Conservation (phyloP, 2,329 filamentous ascomycete genomes). For the Alternaria gansuensis region DNA sequence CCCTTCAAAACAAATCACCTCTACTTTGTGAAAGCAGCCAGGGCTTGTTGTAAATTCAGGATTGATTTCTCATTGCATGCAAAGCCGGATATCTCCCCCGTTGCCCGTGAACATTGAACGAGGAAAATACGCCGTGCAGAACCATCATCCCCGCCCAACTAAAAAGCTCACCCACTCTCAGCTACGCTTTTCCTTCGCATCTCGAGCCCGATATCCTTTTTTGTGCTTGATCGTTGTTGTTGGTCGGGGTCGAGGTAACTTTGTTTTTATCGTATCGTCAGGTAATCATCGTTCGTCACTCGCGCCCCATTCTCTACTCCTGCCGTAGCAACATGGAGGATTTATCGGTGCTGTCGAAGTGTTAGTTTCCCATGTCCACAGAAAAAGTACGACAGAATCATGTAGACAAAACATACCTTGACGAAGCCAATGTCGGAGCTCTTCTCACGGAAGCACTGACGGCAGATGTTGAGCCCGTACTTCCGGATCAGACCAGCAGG, state of each 20-base stretch:
- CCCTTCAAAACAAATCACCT: background rate
- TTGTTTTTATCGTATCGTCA: slow-evolving; percentile 34
- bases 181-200: slow-evolving; percentile 4
- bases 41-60: slow-evolving; percentile 30
- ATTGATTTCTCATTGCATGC: slow-evolving; percentile 39
- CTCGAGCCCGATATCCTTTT: slow-evolving; percentile 5
- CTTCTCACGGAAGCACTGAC: slow-evolving; percentile 77
- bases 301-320: slow-evolving; percentile 40
- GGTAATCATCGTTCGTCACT: slow-evolving; percentile 44
- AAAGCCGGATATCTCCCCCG: slow-evolving; percentile 29
- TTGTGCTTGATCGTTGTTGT: slow-evolving; percentile 13
- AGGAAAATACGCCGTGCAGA: slow-evolving; percentile 38
- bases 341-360: slow-evolving; percentile 48
- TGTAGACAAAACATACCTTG: slow-evolving; percentile 62
- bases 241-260: slow-evolving; percentile 24
- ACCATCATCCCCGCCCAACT: slow-evolving; percentile 31
- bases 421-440: slow-evolving; percentile 72
- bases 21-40: background rate
- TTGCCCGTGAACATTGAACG: slow-evolving; percentile 22
- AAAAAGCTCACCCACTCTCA: slow-evolving; percentile 14
- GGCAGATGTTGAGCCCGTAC: slow-evolving; percentile 91
- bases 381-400: too few relatives aligned
- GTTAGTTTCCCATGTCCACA: slow-evolving; percentile 21
- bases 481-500: slow-evolving; percentile 99
- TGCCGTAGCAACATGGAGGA: slow-evolving; percentile 32